phyloP scores from a whole-genome alignment of 2,329 filamentous ascomycete genomes.

The Ascochyta lentis region DNA sequence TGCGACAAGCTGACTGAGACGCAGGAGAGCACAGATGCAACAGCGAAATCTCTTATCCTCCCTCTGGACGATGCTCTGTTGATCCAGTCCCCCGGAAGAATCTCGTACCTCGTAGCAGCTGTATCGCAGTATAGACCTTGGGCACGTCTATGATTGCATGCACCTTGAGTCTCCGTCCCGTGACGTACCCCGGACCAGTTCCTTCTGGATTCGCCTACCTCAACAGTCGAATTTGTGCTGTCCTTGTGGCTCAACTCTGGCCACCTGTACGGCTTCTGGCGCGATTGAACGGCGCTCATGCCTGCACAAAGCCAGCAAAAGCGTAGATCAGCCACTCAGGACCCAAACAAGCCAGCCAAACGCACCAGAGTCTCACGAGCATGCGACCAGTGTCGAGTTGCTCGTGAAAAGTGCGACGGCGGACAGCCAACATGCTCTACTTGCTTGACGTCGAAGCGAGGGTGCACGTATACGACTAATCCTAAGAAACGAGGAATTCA shows the following conservation, averaged over 20 bases:
- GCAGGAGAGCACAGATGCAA: slow-evolving; percentile 16
- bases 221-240: not conserved
- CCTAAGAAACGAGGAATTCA: slow-evolving; percentile 80
- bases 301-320: slow-evolving; percentile 35
- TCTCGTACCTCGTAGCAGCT: not conserved
- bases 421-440: slow-evolving; percentile 70
- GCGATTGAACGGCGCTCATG: slow-evolving; percentile 26
- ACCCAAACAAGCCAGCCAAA: slow-evolving; percentile 47
- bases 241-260: not conserved
- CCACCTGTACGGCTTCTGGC: not conserved
- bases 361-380: slow-evolving; percentile 71
- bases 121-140: slow-evolving; percentile 2
- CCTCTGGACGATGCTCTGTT: slow-evolving; percentile 8
- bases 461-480: slow-evolving; percentile 74
- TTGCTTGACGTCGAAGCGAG: slow-evolving; percentile 67
- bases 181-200: not conserved
- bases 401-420: slow-evolving; percentile 77
- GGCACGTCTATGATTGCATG: slow-evolving; percentile 6
- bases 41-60: slow-evolving; percentile 23
- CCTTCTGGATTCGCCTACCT: not conserved
- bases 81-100: slow-evolving; percentile 13
- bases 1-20: slow-evolving; percentile 4
- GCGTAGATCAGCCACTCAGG: slow-evolving; percentile 29
- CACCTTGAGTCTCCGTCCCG: not conserved
- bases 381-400: slow-evolving; percentile 71